Base-by-base conservation (phyloP, 306 rosid species). In the Lupinus albus region DNA sequence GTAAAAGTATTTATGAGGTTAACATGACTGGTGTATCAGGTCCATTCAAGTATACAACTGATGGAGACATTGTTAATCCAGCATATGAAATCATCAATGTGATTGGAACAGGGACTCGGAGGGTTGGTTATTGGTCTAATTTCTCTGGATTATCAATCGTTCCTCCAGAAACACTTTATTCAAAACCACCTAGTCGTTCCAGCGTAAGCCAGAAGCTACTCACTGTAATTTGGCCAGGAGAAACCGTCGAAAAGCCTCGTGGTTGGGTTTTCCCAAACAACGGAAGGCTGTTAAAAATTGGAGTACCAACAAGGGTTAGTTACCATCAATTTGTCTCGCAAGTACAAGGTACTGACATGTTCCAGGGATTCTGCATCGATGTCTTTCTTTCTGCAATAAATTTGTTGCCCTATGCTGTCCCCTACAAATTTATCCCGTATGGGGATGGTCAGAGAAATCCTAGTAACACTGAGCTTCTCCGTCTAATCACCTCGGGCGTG, bases 251-350 rank as follows among this genome's bases (percentile, higher is more conserved):
- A 58, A 81, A 21, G 72, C 99, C 99, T 59, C 97, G 96, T 4
- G 98, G 98, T 44, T 93, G 99, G 99, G 90, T 84, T 61, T 93
- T 93, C 64, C 99, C 99, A 28, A 86, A 81, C 90, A 85, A 76
- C 70, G 99, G 97, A 74, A 82, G 84, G 71, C 71, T 80, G 33
- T 82, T 93, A 82, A 84, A 46, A 69, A 82, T 93, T 45, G 99
- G 92, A 74, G 90, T 93, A 18, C 96, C 97, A 0, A 83, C 14
- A 39, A 79, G 91, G 78, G 82, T 84, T 75, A 86, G 97, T 74
- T 93, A 71, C 78, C 85, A 65, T 6, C 90, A 88, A 58, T 86
- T 90, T 69, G 76, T 82, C 71, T 77, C 96, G 25, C 81, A 79
- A 64, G 75, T 74, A 45, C 73, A 68, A 61, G 85, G 91, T 71